These are phyloP conservation scores for Tilletiaria anomala DNA, from an alignment of 1,284 basidiomycete genomes.

Conservation along the genomic window DNA sequence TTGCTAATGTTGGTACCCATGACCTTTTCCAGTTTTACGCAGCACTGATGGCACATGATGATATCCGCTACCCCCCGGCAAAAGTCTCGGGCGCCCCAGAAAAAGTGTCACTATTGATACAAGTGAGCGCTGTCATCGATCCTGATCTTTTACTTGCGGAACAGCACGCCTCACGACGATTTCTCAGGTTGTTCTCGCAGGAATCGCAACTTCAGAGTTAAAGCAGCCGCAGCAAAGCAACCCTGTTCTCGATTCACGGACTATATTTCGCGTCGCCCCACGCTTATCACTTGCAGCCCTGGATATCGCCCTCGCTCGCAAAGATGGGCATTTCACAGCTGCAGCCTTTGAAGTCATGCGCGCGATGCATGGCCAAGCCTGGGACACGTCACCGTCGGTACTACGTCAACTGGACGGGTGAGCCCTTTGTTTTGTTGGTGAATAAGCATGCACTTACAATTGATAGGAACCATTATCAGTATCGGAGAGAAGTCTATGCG, in stretches of 20 bases:
- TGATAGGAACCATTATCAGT: too few relatives aligned
- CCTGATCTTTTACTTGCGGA: background rate
- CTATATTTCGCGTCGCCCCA: conserved; percentile 12
- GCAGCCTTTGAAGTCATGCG: conserved; percentile 12
- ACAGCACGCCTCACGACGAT: background rate
- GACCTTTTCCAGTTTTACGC: conserved; percentile 1
- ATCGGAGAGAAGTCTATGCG: conserved; percentile 59
- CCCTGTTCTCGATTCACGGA: conserved; percentile 9
- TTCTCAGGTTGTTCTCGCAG: conserved; percentile 9
- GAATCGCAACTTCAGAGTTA: conserved; percentile 9
- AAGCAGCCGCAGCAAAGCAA: conserved; percentile 1
- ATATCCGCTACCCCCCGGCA: conserved; percentile 24
- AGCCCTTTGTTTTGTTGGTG: background rate
- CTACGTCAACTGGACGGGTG: conserved; percentile 58
- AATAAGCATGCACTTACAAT: background rate
- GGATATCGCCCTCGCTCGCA: conserved; percentile 2
- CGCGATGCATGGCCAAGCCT: conserved; percentile 56
- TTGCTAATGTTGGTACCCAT: background rate
- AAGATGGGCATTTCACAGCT: background rate
- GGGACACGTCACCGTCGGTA: conserved; percentile 67
- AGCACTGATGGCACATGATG: conserved; percentile 7
- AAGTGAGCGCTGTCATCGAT: conserved; percentile 6
- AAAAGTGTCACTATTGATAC: conserved; percentile 25
- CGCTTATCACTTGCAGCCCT: background rate
- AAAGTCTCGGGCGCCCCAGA: conserved; percentile 14